phyloP scores from a whole-genome alignment of 345 rosid species.

The Salix caprea region DNA sequence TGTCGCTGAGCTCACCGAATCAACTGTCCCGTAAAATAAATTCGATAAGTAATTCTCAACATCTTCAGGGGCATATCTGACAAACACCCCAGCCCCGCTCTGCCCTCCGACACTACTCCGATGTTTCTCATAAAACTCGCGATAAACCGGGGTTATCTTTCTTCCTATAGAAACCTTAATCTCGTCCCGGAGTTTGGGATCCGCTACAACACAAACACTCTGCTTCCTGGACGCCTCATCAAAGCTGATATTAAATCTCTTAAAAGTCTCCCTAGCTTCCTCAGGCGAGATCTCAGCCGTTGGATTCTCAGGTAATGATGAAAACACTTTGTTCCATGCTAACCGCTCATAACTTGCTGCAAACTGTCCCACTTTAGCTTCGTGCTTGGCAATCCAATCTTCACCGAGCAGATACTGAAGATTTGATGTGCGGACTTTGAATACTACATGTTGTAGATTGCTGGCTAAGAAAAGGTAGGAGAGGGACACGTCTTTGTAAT shows the following conservation, averaged over 20 bases:
- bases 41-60: conserved; percentile 28
- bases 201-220: conserved; percentile 39
- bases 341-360: conserved; percentile 24
- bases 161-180: conserved; percentile 39
- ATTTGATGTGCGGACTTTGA: conserved; percentile 19
- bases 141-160: conserved; percentile 41
- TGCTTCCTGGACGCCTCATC: conserved; percentile 53
- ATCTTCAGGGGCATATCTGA: conserved; percentile 28
- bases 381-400: conserved; percentile 24
- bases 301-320: conserved; percentile 42
- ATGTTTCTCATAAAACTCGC: conserved; percentile 41
- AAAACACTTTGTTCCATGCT: conserved; percentile 27
- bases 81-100: neutral
- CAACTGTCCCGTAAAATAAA: conserved; percentile 16
- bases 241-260: conserved; percentile 45
- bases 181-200: conserved; percentile 50
- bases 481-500: conserved; percentile 19
- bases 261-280: conserved; percentile 39
- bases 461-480: conserved; percentile 30
- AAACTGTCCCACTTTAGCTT: conserved; percentile 18
- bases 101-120: neutral
- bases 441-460: conserved; percentile 17
- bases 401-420: conserved; percentile 24
- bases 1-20: neutral
- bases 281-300: conserved; percentile 28